A percentile compares a stretch with the other conserved stretches of the same genome.
Conservation (phyloP, 306 rosid genomes). For the Rosa lucieae region DNA sequence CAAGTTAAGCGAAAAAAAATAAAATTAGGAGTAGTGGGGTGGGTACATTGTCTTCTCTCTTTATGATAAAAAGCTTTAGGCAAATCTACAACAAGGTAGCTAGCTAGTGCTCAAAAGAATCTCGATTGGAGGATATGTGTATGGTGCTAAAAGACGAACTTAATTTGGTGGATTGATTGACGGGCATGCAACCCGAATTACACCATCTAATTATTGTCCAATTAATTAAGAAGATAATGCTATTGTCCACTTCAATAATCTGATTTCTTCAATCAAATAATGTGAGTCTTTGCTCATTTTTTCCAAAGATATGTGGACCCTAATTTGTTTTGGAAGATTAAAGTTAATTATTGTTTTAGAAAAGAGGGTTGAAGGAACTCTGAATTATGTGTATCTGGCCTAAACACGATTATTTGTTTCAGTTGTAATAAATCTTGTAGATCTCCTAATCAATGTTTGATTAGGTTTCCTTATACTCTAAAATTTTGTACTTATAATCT, state of each 20-base stretch:
- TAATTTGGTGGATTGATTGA: slow-evolving; percentile 17
- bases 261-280: slow-evolving; percentile 11
- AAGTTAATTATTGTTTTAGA: not conserved
- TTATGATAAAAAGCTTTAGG: not conserved
- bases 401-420: too few species aligned
- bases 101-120: not conserved
- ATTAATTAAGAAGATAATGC: slow-evolving; percentile 3
- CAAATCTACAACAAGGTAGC: not conserved
- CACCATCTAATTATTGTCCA: slow-evolving; percentile 6
- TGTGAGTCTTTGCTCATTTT: not conserved
- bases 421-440: too few species aligned
- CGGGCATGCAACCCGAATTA: slow-evolving; percentile 11
- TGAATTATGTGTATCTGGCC: too few species aligned
- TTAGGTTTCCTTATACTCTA: too few species aligned
- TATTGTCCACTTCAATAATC: slow-evolving; percentile 9
- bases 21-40: slow-evolving; percentile 19
- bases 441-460: too few species aligned
- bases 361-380: too few species aligned
- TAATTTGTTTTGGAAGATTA: not conserved
- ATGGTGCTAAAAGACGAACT: not conserved
- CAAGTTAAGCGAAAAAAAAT: not conserved
- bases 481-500: too few species aligned
- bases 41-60: slow-evolving; percentile 15
- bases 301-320: slow-evolving; percentile 21
- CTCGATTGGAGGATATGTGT: not conserved